Evolutionary conservation across 2,329 filamentous ascomycete genomes (phyloP).

Genomic region (Neodidymelliopsis sp.): DNA sequence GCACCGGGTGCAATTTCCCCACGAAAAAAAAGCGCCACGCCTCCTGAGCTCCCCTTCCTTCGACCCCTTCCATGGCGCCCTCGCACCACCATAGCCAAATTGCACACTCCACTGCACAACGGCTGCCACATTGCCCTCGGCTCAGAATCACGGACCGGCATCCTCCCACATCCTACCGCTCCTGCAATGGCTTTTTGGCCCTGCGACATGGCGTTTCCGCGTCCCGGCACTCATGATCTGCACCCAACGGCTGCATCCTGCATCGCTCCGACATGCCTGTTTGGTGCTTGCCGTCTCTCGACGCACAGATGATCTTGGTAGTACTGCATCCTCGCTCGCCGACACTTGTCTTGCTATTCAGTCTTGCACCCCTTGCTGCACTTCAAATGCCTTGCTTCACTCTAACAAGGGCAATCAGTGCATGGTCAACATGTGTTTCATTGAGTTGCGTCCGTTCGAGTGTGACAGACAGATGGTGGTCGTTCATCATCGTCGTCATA

Average conservation of each 20-base stretch:
- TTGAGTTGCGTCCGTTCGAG: no score
- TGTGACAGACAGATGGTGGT: no score
- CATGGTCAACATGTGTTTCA: no score
- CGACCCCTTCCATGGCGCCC: conserved; percentile 1
- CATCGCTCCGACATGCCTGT: conserved; percentile 1
- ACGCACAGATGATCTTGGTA: no score
- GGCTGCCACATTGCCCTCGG: conserved; percentile 3
- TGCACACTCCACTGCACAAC: conserved; percentile 5
- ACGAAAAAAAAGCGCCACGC: conserved; percentile 4
- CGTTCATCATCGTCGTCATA: no score
- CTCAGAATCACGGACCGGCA: neutral
- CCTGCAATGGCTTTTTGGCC: no score
- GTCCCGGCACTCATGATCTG: conserved; percentile 6
- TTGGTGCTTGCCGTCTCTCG: no score
- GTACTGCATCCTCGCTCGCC: no score
- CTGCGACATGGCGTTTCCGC: neutral
- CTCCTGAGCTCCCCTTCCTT: conserved; percentile 11
- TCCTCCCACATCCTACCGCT: neutral
- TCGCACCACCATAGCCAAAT: conserved; percentile 2
- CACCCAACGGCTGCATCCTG: neutral
- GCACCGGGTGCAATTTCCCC: conserved; percentile 16
- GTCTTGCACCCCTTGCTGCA: no score
- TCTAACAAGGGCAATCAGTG: no score
- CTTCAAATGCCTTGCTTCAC: no score
- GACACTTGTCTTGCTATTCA: no score